These are phyloP conservation scores for Mycena polygramma DNA, from an alignment of 768 basidiomycete genomes.

Conservation along the genomic window DNA sequence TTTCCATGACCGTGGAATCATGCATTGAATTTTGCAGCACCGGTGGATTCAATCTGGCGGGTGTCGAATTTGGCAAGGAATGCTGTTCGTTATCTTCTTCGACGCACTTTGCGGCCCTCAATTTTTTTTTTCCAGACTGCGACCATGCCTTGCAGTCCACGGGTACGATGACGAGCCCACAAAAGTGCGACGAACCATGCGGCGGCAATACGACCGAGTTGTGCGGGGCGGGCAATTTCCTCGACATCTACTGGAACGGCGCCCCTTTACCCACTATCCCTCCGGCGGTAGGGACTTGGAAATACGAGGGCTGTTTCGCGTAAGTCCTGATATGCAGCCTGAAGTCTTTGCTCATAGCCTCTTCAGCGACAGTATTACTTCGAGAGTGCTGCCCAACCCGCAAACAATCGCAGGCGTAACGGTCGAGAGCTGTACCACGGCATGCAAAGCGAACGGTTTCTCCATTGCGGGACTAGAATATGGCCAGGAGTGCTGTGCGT, in stretches of 20 bases:
- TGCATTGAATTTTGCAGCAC: conserved; percentile 39
- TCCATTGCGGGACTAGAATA: conserved; percentile 58
- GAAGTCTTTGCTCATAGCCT: conserved; percentile 1
- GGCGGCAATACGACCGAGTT: conserved; percentile 55
- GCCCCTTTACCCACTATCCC: conserved; percentile 53
- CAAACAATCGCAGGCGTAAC: conserved; percentile 47
- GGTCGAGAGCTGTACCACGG: conserved; percentile 55
- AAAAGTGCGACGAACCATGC: conserved; percentile 59
- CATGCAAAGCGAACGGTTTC: conserved; percentile 55
- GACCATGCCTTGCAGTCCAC: conserved; percentile 54
- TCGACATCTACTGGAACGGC: conserved; percentile 62
- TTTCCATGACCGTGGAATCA: conserved; percentile 60
- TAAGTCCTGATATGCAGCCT: conserved; percentile 33
- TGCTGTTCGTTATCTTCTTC: conserved; percentile 57
- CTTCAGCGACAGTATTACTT: conserved; percentile 24
- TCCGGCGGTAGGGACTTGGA: conserved; percentile 59
- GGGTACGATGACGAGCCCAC: conserved; percentile 38
- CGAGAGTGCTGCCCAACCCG: conserved; percentile 23
- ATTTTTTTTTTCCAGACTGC: conserved; percentile 51
- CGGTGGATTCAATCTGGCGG: conserved; percentile 57
- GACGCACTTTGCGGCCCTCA: neutral
- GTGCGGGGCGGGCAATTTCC: conserved; percentile 59
- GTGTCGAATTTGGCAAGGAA: conserved; percentile 64
- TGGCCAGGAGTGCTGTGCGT: conserved; percentile 46
- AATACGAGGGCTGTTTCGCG: conserved; percentile 65